Evolutionary conservation across 306 rosid genomes (phyloP).

Genomic region (Ormosia emarginata): DNA sequence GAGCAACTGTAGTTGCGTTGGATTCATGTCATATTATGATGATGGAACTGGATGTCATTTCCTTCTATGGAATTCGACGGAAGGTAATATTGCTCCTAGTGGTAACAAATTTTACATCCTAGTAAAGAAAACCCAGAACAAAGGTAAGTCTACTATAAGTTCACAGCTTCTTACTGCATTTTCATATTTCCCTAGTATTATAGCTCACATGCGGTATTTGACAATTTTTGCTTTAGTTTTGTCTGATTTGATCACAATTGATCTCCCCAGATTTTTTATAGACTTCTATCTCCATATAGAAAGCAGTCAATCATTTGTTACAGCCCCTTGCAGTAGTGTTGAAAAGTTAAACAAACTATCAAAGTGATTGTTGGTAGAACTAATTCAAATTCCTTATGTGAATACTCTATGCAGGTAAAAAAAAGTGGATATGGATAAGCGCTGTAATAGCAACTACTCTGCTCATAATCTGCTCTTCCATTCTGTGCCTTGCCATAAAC

Average conservation of each 20-base stretch:
- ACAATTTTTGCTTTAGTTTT: background rate
- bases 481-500: background rate
- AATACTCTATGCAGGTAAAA: background rate
- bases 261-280: background rate
- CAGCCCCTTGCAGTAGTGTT: background rate
- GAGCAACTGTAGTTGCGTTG: constrained; percentile 17
- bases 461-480: background rate
- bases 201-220: background rate
- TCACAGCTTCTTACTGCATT: background rate
- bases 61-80: background rate
- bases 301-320: too few relatives aligned
- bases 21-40: background rate
- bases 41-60: background rate
- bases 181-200: background rate
- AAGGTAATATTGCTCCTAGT: too few relatives aligned
- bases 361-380: background rate
- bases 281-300: background rate
- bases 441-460: background rate
- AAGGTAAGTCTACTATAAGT: background rate
- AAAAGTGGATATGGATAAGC: background rate
- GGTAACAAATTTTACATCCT: background rate
- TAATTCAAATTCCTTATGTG: background rate
- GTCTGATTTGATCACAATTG: background rate
- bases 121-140: background rate
- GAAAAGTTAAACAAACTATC: background rate